Evolutionary conservation across 805 yeast species (phyloP).

Genomic region (Wickerhamomyces ciferrii): DNA sequence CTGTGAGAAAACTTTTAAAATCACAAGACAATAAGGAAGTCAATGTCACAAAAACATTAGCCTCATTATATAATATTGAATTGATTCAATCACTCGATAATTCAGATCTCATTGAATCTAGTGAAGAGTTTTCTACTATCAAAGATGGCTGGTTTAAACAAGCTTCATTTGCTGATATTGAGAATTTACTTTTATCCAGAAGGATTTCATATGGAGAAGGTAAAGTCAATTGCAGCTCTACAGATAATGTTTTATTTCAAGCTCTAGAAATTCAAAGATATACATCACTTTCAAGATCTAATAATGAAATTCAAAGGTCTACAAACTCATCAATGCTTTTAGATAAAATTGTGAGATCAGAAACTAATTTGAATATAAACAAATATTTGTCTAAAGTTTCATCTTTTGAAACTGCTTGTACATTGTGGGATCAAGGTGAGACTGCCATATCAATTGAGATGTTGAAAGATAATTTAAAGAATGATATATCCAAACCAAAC

Average conservation of each 20-base stretch:
- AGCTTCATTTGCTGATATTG: conserved; percentile 31
- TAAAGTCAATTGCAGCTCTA: neutral
- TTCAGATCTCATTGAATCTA: neutral
- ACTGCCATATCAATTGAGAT: conserved; percentile 53
- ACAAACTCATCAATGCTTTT: conserved; percentile 43
- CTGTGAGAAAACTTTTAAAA: conserved; percentile 5
- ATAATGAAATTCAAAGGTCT: conserved; percentile 40
- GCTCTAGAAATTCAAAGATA: conserved; percentile 36
- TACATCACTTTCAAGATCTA: conserved; percentile 34
- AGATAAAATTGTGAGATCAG: conserved; percentile 28
- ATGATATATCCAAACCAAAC: conserved; percentile 4
- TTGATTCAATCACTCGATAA: neutral
- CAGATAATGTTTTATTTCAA: conserved; percentile 19
- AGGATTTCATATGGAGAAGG: conserved; percentile 23
- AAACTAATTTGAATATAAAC: neutral
- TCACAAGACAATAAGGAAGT: conserved; percentile 1
- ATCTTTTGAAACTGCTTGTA: conserved; percentile 45
- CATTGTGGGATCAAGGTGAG: conserved; percentile 63
- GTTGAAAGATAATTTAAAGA: conserved; percentile 28
- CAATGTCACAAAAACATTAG: conserved; percentile 3
- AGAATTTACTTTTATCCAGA: conserved; percentile 39
- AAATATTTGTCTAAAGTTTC: conserved; percentile 8
- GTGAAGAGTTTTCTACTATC: conserved; percentile 3
- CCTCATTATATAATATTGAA: conserved; percentile 11
- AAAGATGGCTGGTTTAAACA: conserved; percentile 31